phyloP scores from a whole-genome alignment of 1,284 basidiomycete genomes.

The Ceratobasidium sp. region DNA sequence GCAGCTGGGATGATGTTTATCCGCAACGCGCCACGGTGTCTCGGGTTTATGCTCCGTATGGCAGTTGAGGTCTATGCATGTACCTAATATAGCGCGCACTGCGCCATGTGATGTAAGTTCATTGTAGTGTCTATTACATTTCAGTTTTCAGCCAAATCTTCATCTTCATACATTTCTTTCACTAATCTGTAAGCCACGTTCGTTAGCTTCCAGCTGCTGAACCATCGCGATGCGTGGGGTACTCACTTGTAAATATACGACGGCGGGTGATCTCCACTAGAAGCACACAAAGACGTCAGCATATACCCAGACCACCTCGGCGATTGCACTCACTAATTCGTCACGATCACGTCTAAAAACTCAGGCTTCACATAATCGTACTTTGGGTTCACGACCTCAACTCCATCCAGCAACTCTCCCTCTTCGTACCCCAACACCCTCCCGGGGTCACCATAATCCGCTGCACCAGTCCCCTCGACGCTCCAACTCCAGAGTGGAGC shows the following conservation, averaged over 20 bases:
- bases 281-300: constrained; percentile 36
- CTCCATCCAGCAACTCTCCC: constrained; percentile 80
- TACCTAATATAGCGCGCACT: neutral
- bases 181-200: constrained; percentile 68
- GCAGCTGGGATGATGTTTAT: neutral
- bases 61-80: neutral
- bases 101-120: constrained; percentile 4
- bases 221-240: neutral
- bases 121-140: constrained; percentile 19
- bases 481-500: constrained; percentile 95
- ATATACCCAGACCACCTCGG: constrained; percentile 21
- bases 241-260: constrained; percentile 87
- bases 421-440: constrained; percentile 86
- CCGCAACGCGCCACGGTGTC: neutral
- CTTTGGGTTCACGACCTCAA: constrained; percentile 91
- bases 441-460: constrained; percentile 90
- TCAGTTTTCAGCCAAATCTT: constrained; percentile 69
- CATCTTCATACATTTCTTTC: constrained; percentile 94
- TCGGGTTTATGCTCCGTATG: neutral
- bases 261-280: constrained; percentile 90
- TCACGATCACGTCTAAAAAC: constrained; percentile 93
- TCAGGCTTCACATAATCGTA: constrained; percentile 96
- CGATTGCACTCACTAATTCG: constrained; percentile 84
- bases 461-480: constrained; percentile 81
- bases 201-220: neutral